These are phyloP conservation scores for Penicillium manginii DNA, from an alignment of 495 filamentous ascomycete genomes.

Conservation along the genomic window DNA sequence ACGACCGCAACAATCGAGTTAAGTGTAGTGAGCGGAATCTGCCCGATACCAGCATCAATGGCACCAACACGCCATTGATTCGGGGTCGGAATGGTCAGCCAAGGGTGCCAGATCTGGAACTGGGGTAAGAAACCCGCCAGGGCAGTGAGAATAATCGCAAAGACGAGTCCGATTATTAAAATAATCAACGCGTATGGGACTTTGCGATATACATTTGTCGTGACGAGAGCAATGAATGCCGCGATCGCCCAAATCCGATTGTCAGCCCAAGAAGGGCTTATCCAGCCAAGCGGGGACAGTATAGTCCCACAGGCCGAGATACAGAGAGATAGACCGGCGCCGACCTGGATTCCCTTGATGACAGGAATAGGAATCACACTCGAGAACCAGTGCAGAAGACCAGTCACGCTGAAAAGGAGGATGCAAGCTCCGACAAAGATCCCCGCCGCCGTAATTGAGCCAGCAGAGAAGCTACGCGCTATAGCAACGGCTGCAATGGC, in stretches of 20 bases:
- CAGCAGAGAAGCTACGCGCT: conserved; percentile 61
- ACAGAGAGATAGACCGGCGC: conserved; percentile 79
- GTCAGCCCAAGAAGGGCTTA: conserved; percentile 63
- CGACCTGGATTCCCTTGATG: conserved; percentile 92
- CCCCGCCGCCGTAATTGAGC: conserved; percentile 77
- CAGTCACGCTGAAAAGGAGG: conserved; percentile 74
- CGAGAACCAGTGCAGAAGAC: conserved; percentile 70
- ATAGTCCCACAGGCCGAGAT: conserved; percentile 71
- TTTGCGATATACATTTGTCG: conserved; percentile 59
- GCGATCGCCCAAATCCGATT: conserved; percentile 73
- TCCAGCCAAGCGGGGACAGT: conserved; percentile 62
- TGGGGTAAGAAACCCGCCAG: conserved; percentile 41
- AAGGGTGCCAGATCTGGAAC: conserved; percentile 56
- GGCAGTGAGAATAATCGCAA: conserved; percentile 52
- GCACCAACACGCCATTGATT: conserved; percentile 52
- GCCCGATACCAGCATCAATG: conserved; percentile 70
- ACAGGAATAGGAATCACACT: conserved; percentile 79
- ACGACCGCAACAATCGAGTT: conserved; percentile 89
- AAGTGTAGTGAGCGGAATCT: conserved; percentile 85
- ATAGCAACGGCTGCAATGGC: conserved; percentile 90
- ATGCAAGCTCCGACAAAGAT: conserved; percentile 73
- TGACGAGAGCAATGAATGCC: conserved; percentile 69
- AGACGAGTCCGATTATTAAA: conserved; percentile 64
- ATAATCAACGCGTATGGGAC: conserved; percentile 78
- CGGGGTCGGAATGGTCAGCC: conserved; percentile 45